A percentile compares a stretch with the other conserved stretches of the same genome.
phyloP scores from a whole-genome alignment of 1,284 basidiomycete genomes.

The Sutorius eximius region DNA sequence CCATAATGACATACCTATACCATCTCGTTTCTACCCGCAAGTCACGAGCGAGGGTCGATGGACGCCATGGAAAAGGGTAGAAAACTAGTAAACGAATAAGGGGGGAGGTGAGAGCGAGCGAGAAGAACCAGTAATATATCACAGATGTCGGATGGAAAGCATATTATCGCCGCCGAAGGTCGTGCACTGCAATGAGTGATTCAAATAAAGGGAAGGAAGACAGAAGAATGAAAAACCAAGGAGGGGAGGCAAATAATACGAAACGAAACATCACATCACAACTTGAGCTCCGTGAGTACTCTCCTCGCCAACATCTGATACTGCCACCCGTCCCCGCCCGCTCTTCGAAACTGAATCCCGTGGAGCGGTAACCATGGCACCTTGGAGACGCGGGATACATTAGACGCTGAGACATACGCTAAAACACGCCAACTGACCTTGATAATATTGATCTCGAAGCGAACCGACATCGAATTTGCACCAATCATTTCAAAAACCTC shows the following conservation, averaged over 20 bases:
- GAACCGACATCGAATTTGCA: slow-evolving; percentile 76
- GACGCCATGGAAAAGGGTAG: not conserved
- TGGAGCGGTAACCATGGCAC: slow-evolving; percentile 93
- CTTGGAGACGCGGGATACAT: slow-evolving; percentile 47
- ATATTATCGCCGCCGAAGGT: slow-evolving; percentile 25
- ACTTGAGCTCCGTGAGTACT: slow-evolving; percentile 89
- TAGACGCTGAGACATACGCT: not conserved
- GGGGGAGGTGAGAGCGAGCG: not conserved
- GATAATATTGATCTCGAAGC: slow-evolving; percentile 93
- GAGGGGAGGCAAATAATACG: not conserved
- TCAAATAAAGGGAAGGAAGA: not conserved
- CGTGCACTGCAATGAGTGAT: slow-evolving; percentile 8
- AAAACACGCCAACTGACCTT: slow-evolving; percentile 58
- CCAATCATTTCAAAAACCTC: slow-evolving; percentile 74
- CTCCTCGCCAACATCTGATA: slow-evolving; percentile 96
- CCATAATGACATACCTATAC: slow-evolving; percentile 6
- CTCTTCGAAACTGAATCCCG: slow-evolving; percentile 93
- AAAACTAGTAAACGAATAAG: not conserved
- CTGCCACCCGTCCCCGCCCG: slow-evolving; percentile 94
- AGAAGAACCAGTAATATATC: slow-evolving; percentile 12
- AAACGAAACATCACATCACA: slow-evolving; percentile 44
- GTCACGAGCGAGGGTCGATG: not conserved
- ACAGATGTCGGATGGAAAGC: slow-evolving; percentile 17
- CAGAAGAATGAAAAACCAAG: not conserved
- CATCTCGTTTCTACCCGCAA: slow-evolving; percentile 6